phyloP scores from a whole-genome alignment of 1,284 basidiomycete genomes.

The Cryptococcus sp. region DNA sequence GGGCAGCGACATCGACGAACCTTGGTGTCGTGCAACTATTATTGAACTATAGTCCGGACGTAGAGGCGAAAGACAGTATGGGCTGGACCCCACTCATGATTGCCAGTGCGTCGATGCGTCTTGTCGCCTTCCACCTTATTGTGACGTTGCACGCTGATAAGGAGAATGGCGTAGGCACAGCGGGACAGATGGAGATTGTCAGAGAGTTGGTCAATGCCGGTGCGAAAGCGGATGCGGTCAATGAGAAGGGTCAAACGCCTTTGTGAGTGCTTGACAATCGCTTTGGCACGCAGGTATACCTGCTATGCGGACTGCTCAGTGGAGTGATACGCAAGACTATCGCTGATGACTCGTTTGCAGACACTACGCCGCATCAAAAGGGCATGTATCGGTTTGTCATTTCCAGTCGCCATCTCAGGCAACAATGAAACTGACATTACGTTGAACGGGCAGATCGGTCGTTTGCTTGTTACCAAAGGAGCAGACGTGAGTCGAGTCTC shows the following conservation, averaged over 20 bases:
- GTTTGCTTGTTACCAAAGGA: slow-evolving; percentile 75
- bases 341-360: slow-evolving; percentile 41
- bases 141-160: not conserved
- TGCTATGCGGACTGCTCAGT: not conserved
- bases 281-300: not conserved
- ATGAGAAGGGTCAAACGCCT: slow-evolving; percentile 83
- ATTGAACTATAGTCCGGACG: slow-evolving; percentile 67
- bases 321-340: not conserved
- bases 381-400: slow-evolving; percentile 71
- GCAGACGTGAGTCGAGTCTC: slow-evolving; percentile 68
- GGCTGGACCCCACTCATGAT: slow-evolving; percentile 89
- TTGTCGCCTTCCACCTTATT: slow-evolving; percentile 9
- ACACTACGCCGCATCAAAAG: slow-evolving; percentile 93
- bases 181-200: slow-evolving; percentile 73
- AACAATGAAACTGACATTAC: slow-evolving; percentile 32
- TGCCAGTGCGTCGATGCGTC: slow-evolving; percentile 70
- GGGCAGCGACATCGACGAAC: slow-evolving; percentile 75
- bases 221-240: slow-evolving; percentile 76
- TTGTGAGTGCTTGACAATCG: slow-evolving; percentile 61
- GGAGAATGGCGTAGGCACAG: slow-evolving; percentile 21
- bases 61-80: slow-evolving; percentile 69
- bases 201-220: slow-evolving; percentile 80
- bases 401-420: not conserved
- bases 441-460: slow-evolving; percentile 68
- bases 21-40: slow-evolving; percentile 71